A percentile compares a stretch with the other conserved stretches of the same genome.
phyloP scores from a whole-genome alignment of 2,329 filamentous ascomycete species.

The Fonsecaea nubica region DNA sequence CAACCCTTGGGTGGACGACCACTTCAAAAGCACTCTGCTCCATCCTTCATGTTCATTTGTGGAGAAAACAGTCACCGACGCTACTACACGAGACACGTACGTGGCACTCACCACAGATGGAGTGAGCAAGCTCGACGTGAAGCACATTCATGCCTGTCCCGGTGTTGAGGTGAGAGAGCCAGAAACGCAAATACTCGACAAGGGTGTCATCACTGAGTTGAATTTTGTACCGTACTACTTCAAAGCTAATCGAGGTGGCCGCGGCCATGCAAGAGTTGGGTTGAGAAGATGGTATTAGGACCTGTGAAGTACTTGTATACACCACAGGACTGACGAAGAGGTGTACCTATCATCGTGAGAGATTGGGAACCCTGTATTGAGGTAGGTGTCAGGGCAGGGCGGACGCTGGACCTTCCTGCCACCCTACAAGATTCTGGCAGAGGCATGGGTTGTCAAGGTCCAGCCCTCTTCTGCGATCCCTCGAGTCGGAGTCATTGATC shows the following conservation, averaged over 20 bases:
- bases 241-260: conserved; percentile 61
- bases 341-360: conserved; percentile 62
- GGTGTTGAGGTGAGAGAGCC: conserved; percentile 8
- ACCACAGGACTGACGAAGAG: no score
- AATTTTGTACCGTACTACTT: conserved; percentile 63
- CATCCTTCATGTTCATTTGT: conserved; percentile 18
- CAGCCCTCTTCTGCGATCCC: not conserved
- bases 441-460: not conserved
- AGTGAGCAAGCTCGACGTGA: conserved; percentile 21
- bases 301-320: no score
- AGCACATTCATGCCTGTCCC: conserved; percentile 20
- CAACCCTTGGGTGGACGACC: conserved; percentile 62
- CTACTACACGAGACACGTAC: conserved; percentile 23
- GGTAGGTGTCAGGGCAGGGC: no score
- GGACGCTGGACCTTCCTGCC: no score
- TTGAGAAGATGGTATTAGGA: conserved; percentile 29
- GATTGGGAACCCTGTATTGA: conserved; percentile 54
- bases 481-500: no score
- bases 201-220: conserved; percentile 45
- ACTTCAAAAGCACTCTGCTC: conserved; percentile 55
- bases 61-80: conserved; percentile 20
- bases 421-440: no score
- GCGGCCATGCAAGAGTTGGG: conserved; percentile 60
- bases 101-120: conserved; percentile 22
- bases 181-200: not conserved